A percentile compares a stretch with the other conserved stretches of the same genome.
These are phyloP conservation scores for Arthrobotrys iridis DNA, from an alignment of 2,329 filamentous ascomycete genomes.

Conservation along the genomic window DNA sequence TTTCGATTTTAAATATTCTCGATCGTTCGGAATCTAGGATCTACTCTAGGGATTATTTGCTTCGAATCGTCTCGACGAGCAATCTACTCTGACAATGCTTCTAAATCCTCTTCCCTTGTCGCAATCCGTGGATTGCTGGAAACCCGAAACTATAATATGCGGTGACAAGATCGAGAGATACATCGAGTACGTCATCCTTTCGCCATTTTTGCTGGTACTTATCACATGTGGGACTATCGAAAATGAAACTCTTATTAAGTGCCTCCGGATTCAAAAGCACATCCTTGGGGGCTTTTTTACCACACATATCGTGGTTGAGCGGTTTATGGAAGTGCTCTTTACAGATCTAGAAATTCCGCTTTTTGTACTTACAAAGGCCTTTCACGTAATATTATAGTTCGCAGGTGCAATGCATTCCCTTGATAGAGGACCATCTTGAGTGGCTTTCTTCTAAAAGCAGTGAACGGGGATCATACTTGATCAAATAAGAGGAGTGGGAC, in stretches of 20 bases:
- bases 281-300: no score
- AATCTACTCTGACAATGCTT: background rate
- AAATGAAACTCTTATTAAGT: no score
- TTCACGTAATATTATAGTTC: background rate
- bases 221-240: no score
- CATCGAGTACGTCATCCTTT: background rate
- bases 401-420: background rate
- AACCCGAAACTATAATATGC: slow-evolving; percentile 2
- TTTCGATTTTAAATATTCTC: slow-evolving; percentile 1
- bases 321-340: no score
- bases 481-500: no score
- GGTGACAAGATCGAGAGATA: background rate
- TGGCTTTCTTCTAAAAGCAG: background rate
- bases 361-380: background rate
- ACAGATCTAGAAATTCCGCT: no score
- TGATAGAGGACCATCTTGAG: background rate
- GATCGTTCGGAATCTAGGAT: background rate
- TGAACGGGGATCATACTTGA: background rate
- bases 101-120: background rate
- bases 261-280: no score
- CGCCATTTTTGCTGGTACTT: slow-evolving; percentile 1
- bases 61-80: background rate
- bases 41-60: background rate
- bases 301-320: no score
- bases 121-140: background rate